Evolutionary conservation across 208 protist species (phyloP).

Genomic region (Acanthamoeba quina): DNA sequence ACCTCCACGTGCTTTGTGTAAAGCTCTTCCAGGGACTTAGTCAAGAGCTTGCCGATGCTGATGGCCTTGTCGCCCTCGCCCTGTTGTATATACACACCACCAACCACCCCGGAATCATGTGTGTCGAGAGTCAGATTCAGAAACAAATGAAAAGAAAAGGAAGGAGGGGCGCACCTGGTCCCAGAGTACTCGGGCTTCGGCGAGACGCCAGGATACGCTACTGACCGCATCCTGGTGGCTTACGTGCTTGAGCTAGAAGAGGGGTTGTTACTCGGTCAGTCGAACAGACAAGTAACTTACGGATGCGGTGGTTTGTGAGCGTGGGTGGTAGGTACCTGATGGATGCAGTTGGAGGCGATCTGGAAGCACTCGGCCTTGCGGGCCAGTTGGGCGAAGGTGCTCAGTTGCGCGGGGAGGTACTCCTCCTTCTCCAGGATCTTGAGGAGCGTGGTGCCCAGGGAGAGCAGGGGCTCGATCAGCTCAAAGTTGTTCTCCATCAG

Average conservation of each 20-base stretch:
- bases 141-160: neutral
- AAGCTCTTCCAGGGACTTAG: neutral
- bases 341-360: slow-evolving; percentile 42
- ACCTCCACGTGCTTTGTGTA: neutral
- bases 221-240: slow-evolving; percentile 23
- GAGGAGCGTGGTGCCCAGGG: slow-evolving; percentile 43
- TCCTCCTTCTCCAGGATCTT: slow-evolving; percentile 68
- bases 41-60: slow-evolving; percentile 17
- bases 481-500: slow-evolving; percentile 75
- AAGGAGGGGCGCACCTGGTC: neutral
- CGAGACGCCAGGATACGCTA: slow-evolving; percentile 24
- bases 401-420: slow-evolving; percentile 53
- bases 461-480: slow-evolving; percentile 63
- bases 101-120: neutral
- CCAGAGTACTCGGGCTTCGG: slow-evolving; percentile 63
- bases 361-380: slow-evolving; percentile 73
- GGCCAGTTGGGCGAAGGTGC: slow-evolving; percentile 63
- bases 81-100: neutral
- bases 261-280: neutral
- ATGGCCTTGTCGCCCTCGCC: slow-evolving; percentile 68
- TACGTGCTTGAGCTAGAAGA: slow-evolving; percentile 44
- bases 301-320: neutral
- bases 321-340: slow-evolving; percentile 29
- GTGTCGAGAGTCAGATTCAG: no score
- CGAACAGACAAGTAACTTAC: neutral